These are phyloP conservation scores for Trichophyton rubrum DNA, from an alignment of 2,329 filamentous ascomycete genomes.

Conservation along the genomic window DNA sequence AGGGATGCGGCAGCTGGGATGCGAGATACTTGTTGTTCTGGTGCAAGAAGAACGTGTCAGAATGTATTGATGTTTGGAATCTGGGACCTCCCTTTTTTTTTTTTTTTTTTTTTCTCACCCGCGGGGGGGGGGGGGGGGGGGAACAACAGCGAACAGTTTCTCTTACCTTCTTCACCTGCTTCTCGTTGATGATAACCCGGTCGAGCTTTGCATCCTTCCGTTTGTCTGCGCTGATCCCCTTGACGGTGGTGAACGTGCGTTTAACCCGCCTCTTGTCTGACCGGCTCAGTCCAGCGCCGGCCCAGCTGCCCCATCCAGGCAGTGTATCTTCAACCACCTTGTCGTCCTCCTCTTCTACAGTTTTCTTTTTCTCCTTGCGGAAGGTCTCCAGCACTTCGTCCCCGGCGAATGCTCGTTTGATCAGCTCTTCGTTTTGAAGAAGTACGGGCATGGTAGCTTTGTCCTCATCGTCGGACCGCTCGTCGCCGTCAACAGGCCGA, in stretches of 20 bases:
- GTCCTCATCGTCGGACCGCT: slow-evolving; percentile 31
- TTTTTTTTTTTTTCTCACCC: too few relatives aligned
- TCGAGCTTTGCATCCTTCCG: slow-evolving; percentile 73
- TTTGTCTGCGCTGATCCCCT: slow-evolving; percentile 62
- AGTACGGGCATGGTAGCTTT: slow-evolving; percentile 31
- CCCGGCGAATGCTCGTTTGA: slow-evolving; percentile 75
- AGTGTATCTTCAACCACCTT: slow-evolving; percentile 73
- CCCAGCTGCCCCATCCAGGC: slow-evolving; percentile 89
- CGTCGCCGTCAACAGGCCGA: slow-evolving; percentile 26
- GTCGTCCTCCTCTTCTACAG: slow-evolving; percentile 65
- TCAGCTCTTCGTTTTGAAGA: slow-evolving; percentile 49
- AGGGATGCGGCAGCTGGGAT: slow-evolving; percentile 71
- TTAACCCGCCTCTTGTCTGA: slow-evolving; percentile 46
- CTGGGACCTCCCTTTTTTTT: too few relatives aligned
- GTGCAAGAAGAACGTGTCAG: neutral
- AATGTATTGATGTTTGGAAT: neutral
- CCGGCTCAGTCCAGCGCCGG: slow-evolving; percentile 67
- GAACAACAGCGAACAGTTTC: too few relatives aligned
- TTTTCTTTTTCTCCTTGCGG: slow-evolving; percentile 61
- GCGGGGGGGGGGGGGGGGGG: too few relatives aligned
- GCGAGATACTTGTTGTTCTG: slow-evolving; percentile 81
- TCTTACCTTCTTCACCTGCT: slow-evolving; percentile 68
- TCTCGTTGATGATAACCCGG: slow-evolving; percentile 85
- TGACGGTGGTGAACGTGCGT: slow-evolving; percentile 36
- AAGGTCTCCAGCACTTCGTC: slow-evolving; percentile 75